A percentile compares a stretch with the other conserved stretches of the same genome.
phyloP scores from a whole-genome alignment of 1,284 basidiomycete species.

The Anthracocystis panici-leucophaei region DNA sequence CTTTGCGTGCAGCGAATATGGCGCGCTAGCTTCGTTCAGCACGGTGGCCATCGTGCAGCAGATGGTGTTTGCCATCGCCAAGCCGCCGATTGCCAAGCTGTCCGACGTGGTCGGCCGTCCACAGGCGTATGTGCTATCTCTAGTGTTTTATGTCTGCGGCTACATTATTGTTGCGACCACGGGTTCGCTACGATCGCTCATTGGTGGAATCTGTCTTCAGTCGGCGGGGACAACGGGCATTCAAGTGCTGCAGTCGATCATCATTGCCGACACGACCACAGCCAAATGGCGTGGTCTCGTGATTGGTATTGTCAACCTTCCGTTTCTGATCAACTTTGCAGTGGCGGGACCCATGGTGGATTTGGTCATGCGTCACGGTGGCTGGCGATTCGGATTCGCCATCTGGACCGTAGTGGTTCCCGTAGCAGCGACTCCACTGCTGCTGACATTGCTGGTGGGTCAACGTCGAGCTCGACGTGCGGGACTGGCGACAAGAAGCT shows the following conservation, averaged over 20 bases:
- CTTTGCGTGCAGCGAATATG: constrained; percentile 67
- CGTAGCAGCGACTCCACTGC: constrained; percentile 61
- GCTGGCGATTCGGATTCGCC: constrained; percentile 82
- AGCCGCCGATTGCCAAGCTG: constrained; percentile 83
- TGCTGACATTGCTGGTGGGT: constrained; percentile 62
- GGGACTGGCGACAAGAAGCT: constrained; percentile 44
- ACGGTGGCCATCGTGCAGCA: constrained; percentile 68
- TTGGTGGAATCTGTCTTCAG: constrained; percentile 74
- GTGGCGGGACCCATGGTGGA: constrained; percentile 77
- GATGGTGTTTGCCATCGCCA: constrained; percentile 76
- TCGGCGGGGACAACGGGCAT: constrained; percentile 70
- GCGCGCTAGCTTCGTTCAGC: constrained; percentile 70
- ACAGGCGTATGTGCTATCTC: constrained; percentile 76
- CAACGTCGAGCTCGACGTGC: constrained; percentile 55
- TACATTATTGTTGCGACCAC: constrained; percentile 80
- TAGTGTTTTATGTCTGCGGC: constrained; percentile 72
- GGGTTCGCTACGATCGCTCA: constrained; percentile 73
- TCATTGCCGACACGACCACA: constrained; percentile 80
- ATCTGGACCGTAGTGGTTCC: constrained; percentile 71
- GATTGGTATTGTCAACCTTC: constrained; percentile 74
- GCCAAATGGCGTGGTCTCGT: constrained; percentile 82
- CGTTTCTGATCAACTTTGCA: constrained; percentile 76
- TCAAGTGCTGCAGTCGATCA: constrained; percentile 72
- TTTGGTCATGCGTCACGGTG: constrained; percentile 73
- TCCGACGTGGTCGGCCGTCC: constrained; percentile 76